Conservation (phyloP, 495 filamentous ascomycete species). For the Aspergillus bridgeri region DNA sequence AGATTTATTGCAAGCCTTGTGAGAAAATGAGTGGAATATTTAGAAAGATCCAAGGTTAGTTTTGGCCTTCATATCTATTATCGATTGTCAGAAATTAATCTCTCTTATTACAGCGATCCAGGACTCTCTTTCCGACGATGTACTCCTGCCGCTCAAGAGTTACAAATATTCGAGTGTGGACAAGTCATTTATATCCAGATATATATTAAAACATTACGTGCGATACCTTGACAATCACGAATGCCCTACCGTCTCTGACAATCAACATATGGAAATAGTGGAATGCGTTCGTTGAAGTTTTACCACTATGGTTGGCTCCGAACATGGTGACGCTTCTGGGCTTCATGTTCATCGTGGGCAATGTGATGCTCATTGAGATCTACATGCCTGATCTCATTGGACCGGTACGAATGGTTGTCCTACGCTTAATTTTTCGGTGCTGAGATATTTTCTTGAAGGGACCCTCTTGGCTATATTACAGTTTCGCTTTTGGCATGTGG, state of each 20-base stretch:
- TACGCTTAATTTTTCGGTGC: background rate
- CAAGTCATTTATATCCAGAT: conserved; percentile 89
- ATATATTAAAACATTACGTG: conserved; percentile 95
- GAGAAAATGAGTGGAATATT: conserved; percentile 37
- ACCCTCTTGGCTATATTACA: conserved; percentile 89
- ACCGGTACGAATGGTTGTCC: conserved; percentile 59
- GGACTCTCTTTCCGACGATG: conserved; percentile 65
- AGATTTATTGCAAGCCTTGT: background rate
- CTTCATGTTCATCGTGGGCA: conserved; percentile 88
- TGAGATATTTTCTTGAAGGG: conserved; percentile 48
- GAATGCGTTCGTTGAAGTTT: conserved; percentile 91
- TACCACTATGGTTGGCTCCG: conserved; percentile 94
- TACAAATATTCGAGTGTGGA: conserved; percentile 98
- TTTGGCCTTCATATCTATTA: background rate
- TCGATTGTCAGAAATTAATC: background rate
- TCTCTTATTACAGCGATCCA: conserved; percentile 38
- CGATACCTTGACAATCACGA: conserved; percentile 25
- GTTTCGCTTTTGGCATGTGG: conserved; percentile 90
- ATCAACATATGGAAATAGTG: conserved; percentile 55
- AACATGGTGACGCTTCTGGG: conserved; percentile 97
- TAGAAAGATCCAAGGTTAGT: conserved; percentile 43
- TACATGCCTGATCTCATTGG: conserved; percentile 90
- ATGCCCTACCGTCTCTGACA: conserved; percentile 6
- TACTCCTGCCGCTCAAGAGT: conserved; percentile 76
- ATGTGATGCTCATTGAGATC: conserved; percentile 75